Evolutionary conservation across 129 eudicot species (phyloP).

Genomic region (Erigeron canadensis): DNA sequence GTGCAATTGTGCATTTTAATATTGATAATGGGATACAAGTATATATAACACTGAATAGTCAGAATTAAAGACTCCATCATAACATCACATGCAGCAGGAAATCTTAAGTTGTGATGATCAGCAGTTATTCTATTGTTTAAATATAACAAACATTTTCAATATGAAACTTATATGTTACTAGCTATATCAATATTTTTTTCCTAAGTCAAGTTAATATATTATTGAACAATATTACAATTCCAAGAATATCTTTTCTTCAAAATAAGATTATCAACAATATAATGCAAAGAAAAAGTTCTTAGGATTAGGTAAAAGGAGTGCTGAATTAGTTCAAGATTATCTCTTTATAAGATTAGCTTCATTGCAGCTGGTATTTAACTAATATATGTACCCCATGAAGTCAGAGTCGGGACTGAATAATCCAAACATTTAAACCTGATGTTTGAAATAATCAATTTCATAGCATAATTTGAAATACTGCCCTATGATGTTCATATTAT

Average conservation of each 20-base stretch:
- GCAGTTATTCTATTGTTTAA: neutral
- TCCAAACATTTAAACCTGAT: neutral
- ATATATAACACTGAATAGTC: neutral
- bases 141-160: too few species aligned
- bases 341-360: neutral
- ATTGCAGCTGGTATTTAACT: neutral
- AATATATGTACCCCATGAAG: neutral
- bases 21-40: neutral
- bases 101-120: neutral
- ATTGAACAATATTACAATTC: neutral
- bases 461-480: neutral
- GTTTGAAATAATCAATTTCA: constrained; percentile 1
- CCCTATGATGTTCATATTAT: constrained; percentile 3
- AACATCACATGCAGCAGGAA: neutral
- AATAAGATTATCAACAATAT: neutral
- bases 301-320: neutral
- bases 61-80: neutral
- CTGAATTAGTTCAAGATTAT: neutral
- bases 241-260: neutral
- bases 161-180: too few species aligned
- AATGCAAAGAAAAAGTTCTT: neutral
- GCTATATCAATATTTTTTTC: too few species aligned
- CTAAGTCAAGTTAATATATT: neutral
- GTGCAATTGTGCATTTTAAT: too few species aligned
- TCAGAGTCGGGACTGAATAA: neutral